Conservation (phyloP, 306 rosid genomes). For the Sophora flavescens region DNA sequence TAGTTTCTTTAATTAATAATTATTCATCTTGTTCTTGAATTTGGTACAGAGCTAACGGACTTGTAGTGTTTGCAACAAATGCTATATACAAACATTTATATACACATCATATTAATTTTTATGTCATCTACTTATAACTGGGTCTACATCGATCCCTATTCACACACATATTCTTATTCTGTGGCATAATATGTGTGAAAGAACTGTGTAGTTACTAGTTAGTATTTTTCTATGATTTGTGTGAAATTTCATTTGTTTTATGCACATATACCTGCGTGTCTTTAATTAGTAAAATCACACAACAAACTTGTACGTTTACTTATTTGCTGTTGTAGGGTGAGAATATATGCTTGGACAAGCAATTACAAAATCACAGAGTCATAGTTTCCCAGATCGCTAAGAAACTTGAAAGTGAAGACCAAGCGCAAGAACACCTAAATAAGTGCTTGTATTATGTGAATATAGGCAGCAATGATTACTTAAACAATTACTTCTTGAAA, state of each 20-base stretch:
- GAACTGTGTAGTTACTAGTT: too few species aligned
- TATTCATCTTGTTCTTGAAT: neutral
- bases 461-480: conserved; percentile 70
- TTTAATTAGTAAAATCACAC: neutral
- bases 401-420: conserved; percentile 24
- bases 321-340: conserved; percentile 54
- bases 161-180: too few species aligned
- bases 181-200: too few species aligned
- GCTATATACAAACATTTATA: too few species aligned
- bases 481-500: conserved; percentile 67
- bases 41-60: neutral
- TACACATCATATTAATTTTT: too few species aligned
- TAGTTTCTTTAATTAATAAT: neutral
- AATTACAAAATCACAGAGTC: conserved; percentile 51
- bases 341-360: conserved; percentile 47
- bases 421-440: conserved; percentile 46
- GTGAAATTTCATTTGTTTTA: neutral
- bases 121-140: too few species aligned
- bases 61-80: neutral
- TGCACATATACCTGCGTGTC: neutral
- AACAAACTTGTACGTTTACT: neutral
- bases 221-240: neutral
- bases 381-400: conserved; percentile 36
- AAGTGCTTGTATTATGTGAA: conserved; percentile 67
- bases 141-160: too few species aligned